Conservation (phyloP, 257 asterid genomes). For the Solanum corneliomulleri region DNA sequence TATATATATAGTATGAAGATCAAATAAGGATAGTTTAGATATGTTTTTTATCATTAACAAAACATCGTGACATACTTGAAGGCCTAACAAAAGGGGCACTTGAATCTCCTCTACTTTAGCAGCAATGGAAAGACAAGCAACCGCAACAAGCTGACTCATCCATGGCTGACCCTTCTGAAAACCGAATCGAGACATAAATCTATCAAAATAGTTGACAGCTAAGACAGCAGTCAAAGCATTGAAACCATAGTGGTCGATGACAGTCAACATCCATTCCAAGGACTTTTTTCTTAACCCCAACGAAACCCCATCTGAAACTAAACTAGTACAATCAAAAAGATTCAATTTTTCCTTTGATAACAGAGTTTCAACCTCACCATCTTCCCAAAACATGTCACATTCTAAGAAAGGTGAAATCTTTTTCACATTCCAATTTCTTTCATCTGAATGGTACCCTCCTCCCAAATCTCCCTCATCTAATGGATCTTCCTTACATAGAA, state of each 20-base stretch:
- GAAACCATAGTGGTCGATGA: conserved; percentile 44
- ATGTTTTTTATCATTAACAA: not conserved
- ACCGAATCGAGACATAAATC: conserved; percentile 36
- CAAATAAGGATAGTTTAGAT: no score
- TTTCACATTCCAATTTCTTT: not conserved
- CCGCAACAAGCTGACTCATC: conserved; percentile 78
- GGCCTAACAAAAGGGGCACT: conserved; percentile 63
- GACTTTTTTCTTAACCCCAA: conserved; percentile 39
- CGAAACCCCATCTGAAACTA: conserved; percentile 31
- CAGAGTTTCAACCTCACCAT: conserved; percentile 54
- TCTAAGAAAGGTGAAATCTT: conserved; percentile 23
- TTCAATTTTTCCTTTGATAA: conserved; percentile 44
- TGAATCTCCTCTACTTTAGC: conserved; percentile 87
- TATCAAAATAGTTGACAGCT: conserved; percentile 60
- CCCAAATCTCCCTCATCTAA: conserved; percentile 30
- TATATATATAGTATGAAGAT: no score
- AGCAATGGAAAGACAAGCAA: conserved; percentile 85
- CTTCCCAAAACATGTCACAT: conserved; percentile 77
- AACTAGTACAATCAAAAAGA: conserved; percentile 4
- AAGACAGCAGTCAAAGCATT: conserved; percentile 44
- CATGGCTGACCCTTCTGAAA: conserved; percentile 78
- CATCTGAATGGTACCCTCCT: not conserved
- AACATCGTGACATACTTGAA: conserved; percentile 42
- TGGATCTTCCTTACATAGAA: conserved; percentile 62
- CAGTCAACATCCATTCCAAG: conserved; percentile 61